phyloP scores from a whole-genome alignment of 176 grass and related monocot genomes.

The Tillandsia fasciculata region DNA sequence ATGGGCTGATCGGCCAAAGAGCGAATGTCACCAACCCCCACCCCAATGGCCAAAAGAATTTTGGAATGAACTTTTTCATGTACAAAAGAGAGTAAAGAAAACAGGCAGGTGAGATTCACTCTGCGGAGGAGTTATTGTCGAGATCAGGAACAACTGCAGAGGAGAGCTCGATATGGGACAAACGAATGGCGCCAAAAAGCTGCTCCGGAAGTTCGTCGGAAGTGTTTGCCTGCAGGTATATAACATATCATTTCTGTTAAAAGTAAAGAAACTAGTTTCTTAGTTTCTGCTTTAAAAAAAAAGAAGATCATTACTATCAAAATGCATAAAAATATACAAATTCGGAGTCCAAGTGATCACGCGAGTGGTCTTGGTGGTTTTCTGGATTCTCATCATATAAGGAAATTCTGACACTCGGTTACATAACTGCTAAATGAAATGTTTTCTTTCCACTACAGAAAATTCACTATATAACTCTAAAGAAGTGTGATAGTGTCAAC shows the following conservation, averaged over 20 bases:
- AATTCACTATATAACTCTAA: no score
- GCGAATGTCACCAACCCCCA: no score
- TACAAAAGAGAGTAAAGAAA: slow-evolving; percentile 8
- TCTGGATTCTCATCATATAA: no score
- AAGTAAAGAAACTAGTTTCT: not conserved
- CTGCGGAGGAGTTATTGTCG: slow-evolving; percentile 21
- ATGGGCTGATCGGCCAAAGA: no score
- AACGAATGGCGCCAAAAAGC: slow-evolving; percentile 62
- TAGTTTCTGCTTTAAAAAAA: not conserved
- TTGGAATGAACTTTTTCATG: slow-evolving; percentile 1
- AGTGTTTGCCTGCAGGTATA: slow-evolving; percentile 56
- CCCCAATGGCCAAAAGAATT: not conserved
- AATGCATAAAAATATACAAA: no score
- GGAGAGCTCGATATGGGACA: slow-evolving; percentile 69
- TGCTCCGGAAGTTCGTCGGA: slow-evolving; percentile 77
- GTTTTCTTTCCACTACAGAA: no score
- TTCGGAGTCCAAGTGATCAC: no score
- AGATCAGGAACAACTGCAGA: slow-evolving; percentile 38
- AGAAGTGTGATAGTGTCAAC: no score
- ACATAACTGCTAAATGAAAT: no score
- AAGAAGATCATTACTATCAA: not conserved
- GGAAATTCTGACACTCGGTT: no score
- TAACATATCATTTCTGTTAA: slow-evolving; percentile 3
- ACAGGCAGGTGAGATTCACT: slow-evolving; percentile 13
- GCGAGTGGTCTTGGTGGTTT: no score